Percentiles rank a stretch among this genome's conserved stretches.
Evolutionary conservation across 1,284 basidiomycete genomes (phyloP).

Genomic region (Apiotrichum laibachii): DNA sequence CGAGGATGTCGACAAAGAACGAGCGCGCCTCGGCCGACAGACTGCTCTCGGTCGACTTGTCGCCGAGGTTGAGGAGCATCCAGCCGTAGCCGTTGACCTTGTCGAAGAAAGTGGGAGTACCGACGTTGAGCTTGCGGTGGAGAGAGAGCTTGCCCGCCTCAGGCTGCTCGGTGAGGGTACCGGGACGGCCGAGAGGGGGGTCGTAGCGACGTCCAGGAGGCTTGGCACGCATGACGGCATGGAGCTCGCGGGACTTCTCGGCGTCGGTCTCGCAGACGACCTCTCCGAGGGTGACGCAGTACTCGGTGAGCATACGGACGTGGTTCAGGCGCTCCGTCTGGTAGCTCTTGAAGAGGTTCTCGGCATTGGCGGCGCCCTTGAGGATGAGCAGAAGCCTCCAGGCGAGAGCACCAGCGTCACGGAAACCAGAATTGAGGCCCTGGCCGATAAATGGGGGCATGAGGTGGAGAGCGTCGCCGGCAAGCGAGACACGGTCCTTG

Average conservation of each 20-base stretch:
- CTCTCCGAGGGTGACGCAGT: slow-evolving; percentile 20
- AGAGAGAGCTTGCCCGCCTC: slow-evolving; percentile 11
- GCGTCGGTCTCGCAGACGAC: slow-evolving; percentile 26
- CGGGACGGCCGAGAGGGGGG: slow-evolving; percentile 14
- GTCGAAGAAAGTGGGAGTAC: slow-evolving; percentile 4
- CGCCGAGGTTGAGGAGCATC: slow-evolving; percentile 12
- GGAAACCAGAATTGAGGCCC: slow-evolving; percentile 28
- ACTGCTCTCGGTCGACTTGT: not conserved
- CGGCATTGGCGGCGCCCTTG: slow-evolving; percentile 5
- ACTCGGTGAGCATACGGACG: slow-evolving; percentile 12
- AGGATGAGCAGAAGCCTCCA: slow-evolving; percentile 24
- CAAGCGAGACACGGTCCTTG: slow-evolving; percentile 20
- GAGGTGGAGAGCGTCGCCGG: slow-evolving; percentile 22
- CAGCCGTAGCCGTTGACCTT: slow-evolving; percentile 14
- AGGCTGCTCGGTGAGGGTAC: slow-evolving; percentile 12
- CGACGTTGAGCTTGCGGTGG: slow-evolving; percentile 2
- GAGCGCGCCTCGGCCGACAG: not conserved
- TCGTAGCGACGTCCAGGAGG: slow-evolving; percentile 7
- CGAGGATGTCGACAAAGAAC: slow-evolving; percentile 4
- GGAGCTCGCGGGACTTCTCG: slow-evolving; percentile 14
- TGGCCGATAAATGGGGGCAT: slow-evolving; percentile 32
- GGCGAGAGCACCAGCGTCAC: slow-evolving; percentile 22
- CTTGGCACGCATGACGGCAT: slow-evolving; percentile 3
- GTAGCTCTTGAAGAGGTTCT: slow-evolving; percentile 17
- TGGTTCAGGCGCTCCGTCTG: slow-evolving; percentile 21